Percentiles rank a stretch among this genome's conserved stretches.
Evolutionary conservation across 257 asterid species (phyloP).

Genomic region (Cordia subcordata): DNA sequence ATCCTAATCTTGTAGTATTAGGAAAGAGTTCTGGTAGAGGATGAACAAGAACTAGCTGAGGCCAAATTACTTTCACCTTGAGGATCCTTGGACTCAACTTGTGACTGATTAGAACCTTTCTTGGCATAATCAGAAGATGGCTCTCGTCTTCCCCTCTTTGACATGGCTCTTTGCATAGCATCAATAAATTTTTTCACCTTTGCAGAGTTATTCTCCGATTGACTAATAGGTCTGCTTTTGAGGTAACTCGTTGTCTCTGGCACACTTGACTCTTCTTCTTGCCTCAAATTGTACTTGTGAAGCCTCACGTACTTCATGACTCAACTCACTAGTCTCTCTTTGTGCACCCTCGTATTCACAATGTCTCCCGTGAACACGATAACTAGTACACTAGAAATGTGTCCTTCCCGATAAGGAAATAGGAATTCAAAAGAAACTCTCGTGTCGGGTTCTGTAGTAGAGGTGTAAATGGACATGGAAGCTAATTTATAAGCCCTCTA

Average conservation of each 20-base stretch:
- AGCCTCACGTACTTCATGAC: conserved; percentile 44
- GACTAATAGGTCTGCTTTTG: no score
- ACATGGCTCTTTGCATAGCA: conserved; percentile 35
- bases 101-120: not conserved
- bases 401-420: no score
- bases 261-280: conserved; percentile 26
- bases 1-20: no score
- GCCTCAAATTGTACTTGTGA: conserved; percentile 28
- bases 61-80: conserved; percentile 9
- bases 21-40: no score
- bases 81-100: conserved; percentile 10
- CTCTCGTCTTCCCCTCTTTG: conserved; percentile 11
- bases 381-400: no score
- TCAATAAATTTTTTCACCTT: conserved; percentile 35
- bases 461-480: no score
- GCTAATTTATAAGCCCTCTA: not conserved
- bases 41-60: no score
- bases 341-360: not conserved
- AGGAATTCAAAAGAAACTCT: no score
- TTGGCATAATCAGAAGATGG: not conserved
- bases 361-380: not conserved
- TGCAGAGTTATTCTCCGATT: conserved; percentile 9
- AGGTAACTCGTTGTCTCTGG: not conserved
- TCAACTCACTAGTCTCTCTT: not conserved
- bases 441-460: no score